Evolutionary conservation across 1,139 yeast species (phyloP), one percentile per base, ranked within the genome.

Genomic region (Diutina neorugosa): DNA sequence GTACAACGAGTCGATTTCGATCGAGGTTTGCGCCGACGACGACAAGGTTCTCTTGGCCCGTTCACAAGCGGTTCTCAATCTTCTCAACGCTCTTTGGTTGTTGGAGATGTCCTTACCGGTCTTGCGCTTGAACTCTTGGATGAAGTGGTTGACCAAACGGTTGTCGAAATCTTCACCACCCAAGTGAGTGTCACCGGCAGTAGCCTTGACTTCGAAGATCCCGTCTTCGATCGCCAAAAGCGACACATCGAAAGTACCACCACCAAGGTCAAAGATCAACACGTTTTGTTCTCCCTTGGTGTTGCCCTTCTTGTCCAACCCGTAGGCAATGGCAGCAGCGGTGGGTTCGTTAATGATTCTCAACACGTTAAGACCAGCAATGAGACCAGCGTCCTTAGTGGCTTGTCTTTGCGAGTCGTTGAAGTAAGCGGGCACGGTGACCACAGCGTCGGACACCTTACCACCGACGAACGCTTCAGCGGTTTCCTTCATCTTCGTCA

Each of bases 181-280:
- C 81, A 91, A 86, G 79, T 91, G 98, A 69, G 98, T 93, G 80
- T 93, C 97, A 89, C 98, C 98, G 71, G 98, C 96, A 68, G 98
- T 93, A 68, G 98, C 94, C 84, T 91, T 91, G 71, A 93, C 98
- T 70, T 95, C 91, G 86, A 91, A 93, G 69, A 93, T 94, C 84
- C 98, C 98, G 75, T 94, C 98, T 72, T 94, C 95, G 72, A 93
- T 89, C 81, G 89, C 87, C 74, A 91, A 81, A 67, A 91, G 81
- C 58, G 98, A 93, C 63, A 91, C 97, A 87, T 90, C 97, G 78
- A 90, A 90, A 73, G 97, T 90, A 82, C 96, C 96, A 77, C 96
- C 96, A 84, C 96, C 96, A 71, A 89, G 84, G 77, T 89, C 96
- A 81, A 89, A 89, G 70, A 90, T 89, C 69, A 90, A 80, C 62